phyloP scores from a whole-genome alignment of 2,329 filamentous ascomycete species.

The Claviceps monticola region DNA sequence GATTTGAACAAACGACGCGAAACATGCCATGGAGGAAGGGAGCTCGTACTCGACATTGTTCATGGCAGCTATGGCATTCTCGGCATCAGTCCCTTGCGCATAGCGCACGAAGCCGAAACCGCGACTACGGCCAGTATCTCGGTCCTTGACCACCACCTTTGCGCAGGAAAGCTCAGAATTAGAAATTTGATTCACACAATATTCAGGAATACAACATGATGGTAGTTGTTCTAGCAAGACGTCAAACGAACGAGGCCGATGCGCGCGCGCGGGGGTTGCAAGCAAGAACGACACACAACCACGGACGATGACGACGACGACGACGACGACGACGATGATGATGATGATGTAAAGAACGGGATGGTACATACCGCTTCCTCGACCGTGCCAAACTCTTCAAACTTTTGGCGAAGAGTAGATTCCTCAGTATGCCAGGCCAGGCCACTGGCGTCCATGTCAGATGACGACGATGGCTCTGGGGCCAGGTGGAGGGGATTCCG shows the following conservation, averaged over 20 bases:
- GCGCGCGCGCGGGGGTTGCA: background rate
- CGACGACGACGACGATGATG: background rate
- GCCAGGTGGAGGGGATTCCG: background rate
- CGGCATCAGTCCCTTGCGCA: constrained; percentile 59
- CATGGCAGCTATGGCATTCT: constrained; percentile 64
- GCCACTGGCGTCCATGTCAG: constrained; percentile 44
- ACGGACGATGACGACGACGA: background rate
- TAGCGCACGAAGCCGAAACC: constrained; percentile 97
- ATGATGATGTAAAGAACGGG: constrained; percentile 1
- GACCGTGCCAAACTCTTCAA: constrained; percentile 78
- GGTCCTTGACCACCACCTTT: constrained; percentile 94
- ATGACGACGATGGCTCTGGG: background rate
- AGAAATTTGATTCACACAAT: constrained; percentile 9
- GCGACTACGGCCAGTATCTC: constrained; percentile 89
- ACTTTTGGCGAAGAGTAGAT: constrained; percentile 71
- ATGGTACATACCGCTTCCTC: constrained; percentile 77
- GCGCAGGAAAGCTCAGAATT: constrained; percentile 7
- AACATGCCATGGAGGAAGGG: constrained; percentile 4
- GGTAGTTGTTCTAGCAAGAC: background rate
- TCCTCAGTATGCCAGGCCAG: constrained; percentile 98
- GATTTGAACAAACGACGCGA: background rate
- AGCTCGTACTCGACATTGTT: constrained; percentile 74
- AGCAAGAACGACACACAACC: background rate
- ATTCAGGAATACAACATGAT: constrained; percentile 1
- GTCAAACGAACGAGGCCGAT: background rate